Conservation (phyloP, 257 asterid species). For the Thymus mandschuricus region DNA sequence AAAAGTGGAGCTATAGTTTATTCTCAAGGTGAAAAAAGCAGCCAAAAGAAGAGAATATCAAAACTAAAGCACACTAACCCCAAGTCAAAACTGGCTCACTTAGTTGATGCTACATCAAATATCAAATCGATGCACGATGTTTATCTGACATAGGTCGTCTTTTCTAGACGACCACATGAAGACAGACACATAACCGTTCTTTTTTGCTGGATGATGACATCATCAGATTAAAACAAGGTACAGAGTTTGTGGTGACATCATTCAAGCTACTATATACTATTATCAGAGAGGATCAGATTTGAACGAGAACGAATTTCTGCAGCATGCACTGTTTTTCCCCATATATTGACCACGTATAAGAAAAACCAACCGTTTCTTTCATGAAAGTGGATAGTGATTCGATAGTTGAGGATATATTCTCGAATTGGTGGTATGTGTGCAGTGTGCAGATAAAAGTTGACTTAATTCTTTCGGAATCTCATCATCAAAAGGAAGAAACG, state of each 20-base stretch:
- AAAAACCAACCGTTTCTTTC: conserved; percentile 21
- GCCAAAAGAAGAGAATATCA: conserved; percentile 9
- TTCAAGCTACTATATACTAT: conserved; percentile 26
- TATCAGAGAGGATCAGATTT: conserved; percentile 30
- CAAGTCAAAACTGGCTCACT: conserved; percentile 8
- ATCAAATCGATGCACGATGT: conserved; percentile 4
- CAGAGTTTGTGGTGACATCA: conserved; percentile 41
- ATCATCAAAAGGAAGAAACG: conserved; percentile 65
- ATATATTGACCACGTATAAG: conserved; percentile 33
- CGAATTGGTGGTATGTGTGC: conserved; percentile 45
- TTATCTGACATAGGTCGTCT: conserved; percentile 28
- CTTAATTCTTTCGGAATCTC: conserved; percentile 52
- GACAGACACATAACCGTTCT: conserved; percentile 40
- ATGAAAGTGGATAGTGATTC: conserved; percentile 35
- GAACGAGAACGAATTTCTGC: conserved; percentile 34
- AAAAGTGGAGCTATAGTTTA: conserved; percentile 29
- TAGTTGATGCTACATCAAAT: not conserved
- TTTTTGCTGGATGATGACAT: conserved; percentile 44
- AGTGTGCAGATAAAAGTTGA: conserved; percentile 43
- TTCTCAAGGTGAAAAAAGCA: conserved; percentile 11
- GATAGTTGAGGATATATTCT: conserved; percentile 61
- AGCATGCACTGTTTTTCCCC: conserved; percentile 37
- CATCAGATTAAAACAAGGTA: conserved; percentile 37
- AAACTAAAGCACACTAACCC: conserved; percentile 21
- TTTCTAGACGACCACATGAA: conserved; percentile 38